Evolutionary conservation across 2,329 filamentous ascomycete genomes (phyloP), one percentile per base, ranked within the genome.

Genomic region (Sporothrix globosa): DNA sequence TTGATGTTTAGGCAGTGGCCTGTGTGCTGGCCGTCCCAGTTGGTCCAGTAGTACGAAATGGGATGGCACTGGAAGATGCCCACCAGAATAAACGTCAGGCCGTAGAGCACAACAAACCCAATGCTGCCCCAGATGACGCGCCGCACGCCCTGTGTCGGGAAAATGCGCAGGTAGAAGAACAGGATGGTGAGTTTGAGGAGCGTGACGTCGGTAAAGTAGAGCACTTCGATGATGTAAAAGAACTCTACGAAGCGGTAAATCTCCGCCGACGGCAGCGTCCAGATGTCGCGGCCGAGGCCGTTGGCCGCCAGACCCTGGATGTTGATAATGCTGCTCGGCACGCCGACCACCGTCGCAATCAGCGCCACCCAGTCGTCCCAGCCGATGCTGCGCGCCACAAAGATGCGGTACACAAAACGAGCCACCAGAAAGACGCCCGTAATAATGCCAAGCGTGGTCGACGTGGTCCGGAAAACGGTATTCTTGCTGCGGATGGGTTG

Each of bases 111-210:
- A 58, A 80, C 81, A 69, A 84, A 78, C 4, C 74, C 73, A 48
- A 85, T 74, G 0, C 83, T 83, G n/a, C 72, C 79, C 77, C 80
- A 82, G 6, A 86, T 77, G 14, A 83, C 61, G 6, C 76, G 77
- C 17, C 80, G 79, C 11, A 86, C 80, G 3, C 63, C 70, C 0
- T 68, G 71, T 0, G 77, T 74, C 0, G 84, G 84, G 72, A 88
- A 88, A 69, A 88, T 83, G 68, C 84, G 82, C 5, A 86, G 77
- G 74, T 87, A 88, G 76, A 88, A 87, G 74, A 84, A 80, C 0
- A 88, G 77, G 30, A 88, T 78, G 0, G 85, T 82, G 4, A 85
- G 76, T 73, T 87, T 86, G 19, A 85, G 79, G 34, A 85, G 76
- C 1, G 82, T 77, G 14, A 85, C 76, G 19, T 82, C 77, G 3